Evolutionary conservation across 2,329 filamentous ascomycete species (phyloP), one percentile per base, ranked within the genome.

Genomic region (Fonsecaea pedrosoi): DNA sequence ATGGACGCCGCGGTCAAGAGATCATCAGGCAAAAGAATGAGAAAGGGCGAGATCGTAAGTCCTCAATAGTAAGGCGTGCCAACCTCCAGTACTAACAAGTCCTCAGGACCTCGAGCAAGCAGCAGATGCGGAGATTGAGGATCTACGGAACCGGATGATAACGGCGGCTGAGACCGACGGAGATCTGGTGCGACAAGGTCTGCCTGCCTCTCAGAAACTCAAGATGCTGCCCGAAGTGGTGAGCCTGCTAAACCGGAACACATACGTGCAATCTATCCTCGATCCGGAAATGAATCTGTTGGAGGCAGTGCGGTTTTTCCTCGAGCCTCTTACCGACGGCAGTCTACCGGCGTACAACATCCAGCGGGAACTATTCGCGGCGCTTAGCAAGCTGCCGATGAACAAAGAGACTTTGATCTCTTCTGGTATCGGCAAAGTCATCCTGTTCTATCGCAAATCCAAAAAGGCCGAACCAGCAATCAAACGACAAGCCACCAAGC

Each of bases 321-420:
- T 99, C 25, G 95, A 99, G 77, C 95, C 95, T 0, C 86, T 98
- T 54, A 93, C 94, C 74, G 94, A 98, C 76, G 95, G 94, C 65
- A 94, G 92, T 68, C 85, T 99, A 58, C 95, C 95, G 0, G 94
- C 95, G 35, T 99, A 97, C 82, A 95, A 95, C 77, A 98, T 99
- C 72, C 95, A 99, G 81, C 92, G 94, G 69, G 94, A 98, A 77
- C 87, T 99, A 53, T 95, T 99, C 77, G 87, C 87, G 32, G 90
- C 92, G 30, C 84, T 99, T 42, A 86, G 86, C 18, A 89, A 88
- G 74, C 85, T 98, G 4, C 93, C 92, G 5, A 92, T 98, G 71
- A 91, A 93, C 76, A 97, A 97, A 77, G 95, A 98, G 74, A 87
- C 90, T 1, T 85, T 99, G 13, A 85, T 96, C 25, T 94, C 93